phyloP scores from a whole-genome alignment of 108 stramenopile genomes.

The Schizochytrium sp. region DNA sequence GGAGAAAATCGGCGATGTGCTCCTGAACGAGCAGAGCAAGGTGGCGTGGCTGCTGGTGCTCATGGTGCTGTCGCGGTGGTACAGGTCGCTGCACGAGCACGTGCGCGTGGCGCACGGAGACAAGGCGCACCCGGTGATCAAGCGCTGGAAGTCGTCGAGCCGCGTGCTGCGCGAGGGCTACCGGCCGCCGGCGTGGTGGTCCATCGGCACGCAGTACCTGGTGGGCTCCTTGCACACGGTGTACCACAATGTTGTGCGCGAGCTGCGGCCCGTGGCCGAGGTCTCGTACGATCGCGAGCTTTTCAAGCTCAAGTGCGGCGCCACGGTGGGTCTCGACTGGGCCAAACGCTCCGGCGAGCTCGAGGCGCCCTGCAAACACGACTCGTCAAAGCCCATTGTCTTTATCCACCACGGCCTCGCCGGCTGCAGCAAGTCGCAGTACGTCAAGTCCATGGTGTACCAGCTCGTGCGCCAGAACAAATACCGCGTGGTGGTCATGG shows the following conservation, averaged over 20 bases:
- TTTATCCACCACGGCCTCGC: slow-evolving; percentile 21
- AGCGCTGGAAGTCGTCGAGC: slow-evolving; percentile 9
- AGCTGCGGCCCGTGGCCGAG: neutral
- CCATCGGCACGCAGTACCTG: slow-evolving; percentile 9
- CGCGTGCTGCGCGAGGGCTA: neutral
- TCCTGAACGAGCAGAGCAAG: neutral
- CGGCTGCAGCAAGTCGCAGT: slow-evolving; percentile 21
- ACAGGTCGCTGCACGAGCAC: slow-evolving; percentile 13
- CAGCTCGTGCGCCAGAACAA: neutral
- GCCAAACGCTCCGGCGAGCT: neutral
- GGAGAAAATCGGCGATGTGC: neutral
- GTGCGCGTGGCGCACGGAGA: neutral
- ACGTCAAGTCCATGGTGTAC: neutral
- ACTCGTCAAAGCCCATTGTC: neutral
- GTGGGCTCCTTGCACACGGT: neutral
- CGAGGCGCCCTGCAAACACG: neutral
- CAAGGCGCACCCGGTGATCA: slow-evolving; percentile 6
- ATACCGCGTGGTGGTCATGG: neutral
- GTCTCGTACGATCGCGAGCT: slow-evolving; percentile 9
- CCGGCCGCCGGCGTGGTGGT: slow-evolving; percentile 7
- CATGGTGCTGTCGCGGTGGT: neutral
- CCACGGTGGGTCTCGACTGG: slow-evolving; percentile 10
- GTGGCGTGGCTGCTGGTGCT: neutral
- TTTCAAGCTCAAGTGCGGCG: neutral
- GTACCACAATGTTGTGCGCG: neutral